phyloP scores from a whole-genome alignment of 257 asterid genomes.

The Penstemon barbatus region DNA sequence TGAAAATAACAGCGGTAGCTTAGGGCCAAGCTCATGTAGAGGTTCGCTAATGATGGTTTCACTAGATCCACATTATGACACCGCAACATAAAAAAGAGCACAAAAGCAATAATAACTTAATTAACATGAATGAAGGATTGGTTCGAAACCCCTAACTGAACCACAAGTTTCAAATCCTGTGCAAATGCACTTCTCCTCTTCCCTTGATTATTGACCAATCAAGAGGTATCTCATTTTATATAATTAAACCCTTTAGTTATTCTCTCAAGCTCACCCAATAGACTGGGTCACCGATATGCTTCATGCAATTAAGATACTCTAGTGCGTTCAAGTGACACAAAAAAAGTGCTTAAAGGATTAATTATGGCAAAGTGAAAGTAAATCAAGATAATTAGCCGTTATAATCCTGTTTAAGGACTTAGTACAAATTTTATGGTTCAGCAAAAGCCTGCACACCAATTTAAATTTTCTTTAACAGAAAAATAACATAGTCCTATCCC shows the following conservation, averaged over 20 bases:
- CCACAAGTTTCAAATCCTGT: constrained; percentile 1
- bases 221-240: too few relatives aligned
- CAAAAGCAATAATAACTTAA: background rate
- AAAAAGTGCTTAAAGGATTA: background rate
- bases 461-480: background rate
- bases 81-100: too few relatives aligned
- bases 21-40: constrained; percentile 15
- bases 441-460: background rate
- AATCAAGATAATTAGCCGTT: too few relatives aligned
- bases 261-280: constrained; percentile 1
- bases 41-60: background rate
- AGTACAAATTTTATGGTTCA: background rate
- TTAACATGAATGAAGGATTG: constrained; percentile 6
- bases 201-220: background rate
- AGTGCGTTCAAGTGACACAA: background rate
- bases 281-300: background rate
- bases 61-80: background rate
- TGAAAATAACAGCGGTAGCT: constrained; percentile 1
- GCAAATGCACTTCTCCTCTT: background rate
- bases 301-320: background rate
- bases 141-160: background rate
- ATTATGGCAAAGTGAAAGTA: background rate
- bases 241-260: too few relatives aligned
- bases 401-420: background rate
- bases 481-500: background rate